Conservation (phyloP, 768 basidiomycete genomes). For the Hericium coralloides region DNA sequence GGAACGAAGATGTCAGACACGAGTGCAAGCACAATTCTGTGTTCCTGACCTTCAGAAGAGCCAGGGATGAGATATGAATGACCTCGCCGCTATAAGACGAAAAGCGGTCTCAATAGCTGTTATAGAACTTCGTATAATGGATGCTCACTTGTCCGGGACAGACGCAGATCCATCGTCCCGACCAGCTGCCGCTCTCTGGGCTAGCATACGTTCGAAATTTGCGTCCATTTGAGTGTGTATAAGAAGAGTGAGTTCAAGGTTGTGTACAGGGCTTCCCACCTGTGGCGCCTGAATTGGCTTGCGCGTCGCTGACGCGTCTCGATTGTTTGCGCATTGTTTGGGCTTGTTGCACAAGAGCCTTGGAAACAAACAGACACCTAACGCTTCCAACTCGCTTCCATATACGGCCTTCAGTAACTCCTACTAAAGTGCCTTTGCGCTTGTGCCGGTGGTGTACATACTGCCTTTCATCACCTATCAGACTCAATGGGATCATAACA, state of each 20-base stretch:
- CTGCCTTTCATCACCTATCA: background rate
- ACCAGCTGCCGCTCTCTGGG: slow-evolving; percentile 16
- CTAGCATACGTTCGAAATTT: slow-evolving; percentile 25
- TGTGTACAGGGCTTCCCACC: too few species aligned
- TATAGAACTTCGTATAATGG: slow-evolving; percentile 3
- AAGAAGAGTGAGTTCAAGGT: background rate
- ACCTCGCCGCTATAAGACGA: slow-evolving; percentile 64
- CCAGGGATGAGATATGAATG: slow-evolving; percentile 94
- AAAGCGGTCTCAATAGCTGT: background rate
- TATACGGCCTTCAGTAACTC: slow-evolving; percentile 3
- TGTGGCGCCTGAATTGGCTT: background rate
- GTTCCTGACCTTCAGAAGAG: slow-evolving; percentile 81
- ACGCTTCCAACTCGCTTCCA: slow-evolving; percentile 20
- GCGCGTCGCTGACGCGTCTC: slow-evolving; percentile 16
- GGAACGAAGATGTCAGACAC: slow-evolving; percentile 1
- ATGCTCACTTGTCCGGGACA: slow-evolving; percentile 68
- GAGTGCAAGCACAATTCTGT: background rate
- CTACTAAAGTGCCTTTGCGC: background rate
- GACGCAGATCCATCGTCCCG: slow-evolving; percentile 33
- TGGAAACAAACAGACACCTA: slow-evolving; percentile 17
- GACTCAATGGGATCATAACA: slow-evolving; percentile 16
- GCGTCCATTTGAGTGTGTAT: slow-evolving; percentile 17
- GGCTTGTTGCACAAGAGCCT: slow-evolving; percentile 18
- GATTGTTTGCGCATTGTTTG: slow-evolving; percentile 9
- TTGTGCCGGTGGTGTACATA: too few species aligned